phyloP scores from a whole-genome alignment of 1,284 basidiomycete genomes.

The Rugosomyces carneus region DNA sequence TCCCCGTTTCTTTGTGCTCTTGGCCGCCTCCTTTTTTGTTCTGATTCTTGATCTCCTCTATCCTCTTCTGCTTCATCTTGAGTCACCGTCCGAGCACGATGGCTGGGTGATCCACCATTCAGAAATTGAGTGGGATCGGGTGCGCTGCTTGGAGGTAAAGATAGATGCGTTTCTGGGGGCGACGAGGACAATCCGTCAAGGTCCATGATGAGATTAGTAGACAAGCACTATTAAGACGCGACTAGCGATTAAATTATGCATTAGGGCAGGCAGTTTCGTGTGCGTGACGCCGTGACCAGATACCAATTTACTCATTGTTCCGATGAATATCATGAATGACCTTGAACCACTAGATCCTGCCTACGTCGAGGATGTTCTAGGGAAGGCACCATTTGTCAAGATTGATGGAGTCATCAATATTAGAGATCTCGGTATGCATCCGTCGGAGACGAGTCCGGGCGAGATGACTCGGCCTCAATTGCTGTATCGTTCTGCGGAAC shows the following conservation, averaged over 20 bases:
- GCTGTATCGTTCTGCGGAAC: constrained; percentile 61
- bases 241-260: constrained; percentile 19
- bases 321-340: constrained; percentile 30
- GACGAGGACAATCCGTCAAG: constrained; percentile 32
- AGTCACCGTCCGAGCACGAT: constrained; percentile 57
- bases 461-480: constrained; percentile 49
- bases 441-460: constrained; percentile 37
- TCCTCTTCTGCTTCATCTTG: constrained; percentile 49
- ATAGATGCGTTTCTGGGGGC: constrained; percentile 31
- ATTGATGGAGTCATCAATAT: constrained; percentile 68
- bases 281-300: constrained; percentile 21
- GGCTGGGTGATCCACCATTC: constrained; percentile 39
- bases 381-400: constrained; percentile 58
- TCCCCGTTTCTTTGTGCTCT: constrained; percentile 52
- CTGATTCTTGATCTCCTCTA: constrained; percentile 30
- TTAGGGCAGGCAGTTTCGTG: constrained; percentile 37
- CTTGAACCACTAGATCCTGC: constrained; percentile 59
- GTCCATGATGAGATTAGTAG: constrained; percentile 25
- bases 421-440: constrained; percentile 62
- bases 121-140: constrained; percentile 44
- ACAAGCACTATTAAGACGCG: constrained; percentile 23
- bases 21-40: constrained; percentile 39
- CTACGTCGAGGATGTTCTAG: constrained; percentile 56
- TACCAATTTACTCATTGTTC: constrained; percentile 1
- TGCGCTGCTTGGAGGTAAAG: constrained; percentile 65